Evolutionary conservation across 805 yeast genomes (phyloP).

Genomic region (Starmera pachycereana): DNA sequence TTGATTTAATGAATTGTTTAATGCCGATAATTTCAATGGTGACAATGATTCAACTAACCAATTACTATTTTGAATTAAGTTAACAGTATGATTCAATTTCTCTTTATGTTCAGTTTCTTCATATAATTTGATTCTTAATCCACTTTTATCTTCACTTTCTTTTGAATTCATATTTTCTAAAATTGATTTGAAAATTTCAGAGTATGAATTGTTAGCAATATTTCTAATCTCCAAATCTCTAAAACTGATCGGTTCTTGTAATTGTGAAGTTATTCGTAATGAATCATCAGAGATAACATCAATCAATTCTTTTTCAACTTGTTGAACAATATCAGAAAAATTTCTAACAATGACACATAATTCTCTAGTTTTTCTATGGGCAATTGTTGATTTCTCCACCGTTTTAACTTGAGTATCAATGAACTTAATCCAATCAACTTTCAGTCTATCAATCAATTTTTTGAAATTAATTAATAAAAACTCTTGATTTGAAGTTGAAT

Average conservation of each 20-base stretch:
- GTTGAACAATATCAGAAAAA: constrained; percentile 35
- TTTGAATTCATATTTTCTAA: constrained; percentile 18
- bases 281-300: neutral
- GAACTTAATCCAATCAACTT: constrained; percentile 47
- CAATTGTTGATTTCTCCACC: constrained; percentile 28
- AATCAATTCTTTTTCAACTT: constrained; percentile 19
- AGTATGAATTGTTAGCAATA: constrained; percentile 20
- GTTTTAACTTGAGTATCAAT: constrained; percentile 40
- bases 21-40: constrained; percentile 12
- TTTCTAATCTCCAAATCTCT: constrained; percentile 13
- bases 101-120: constrained; percentile 20
- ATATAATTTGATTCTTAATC: constrained; percentile 5
- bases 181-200: constrained; percentile 19
- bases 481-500: constrained; percentile 52
- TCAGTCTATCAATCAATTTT: constrained; percentile 41
- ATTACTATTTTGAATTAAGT: constrained; percentile 42
- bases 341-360: constrained; percentile 35
- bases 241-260: neutral
- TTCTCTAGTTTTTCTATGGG: constrained; percentile 27
- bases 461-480: constrained; percentile 41
- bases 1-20: constrained; percentile 8
- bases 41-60: constrained; percentile 36
- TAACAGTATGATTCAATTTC: constrained; percentile 30
- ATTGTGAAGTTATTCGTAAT: neutral
- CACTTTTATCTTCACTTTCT: constrained; percentile 13